Base-by-base conservation (phyloP, 1,139 yeast genomes). In the Blastobotrys proliferans region DNA sequence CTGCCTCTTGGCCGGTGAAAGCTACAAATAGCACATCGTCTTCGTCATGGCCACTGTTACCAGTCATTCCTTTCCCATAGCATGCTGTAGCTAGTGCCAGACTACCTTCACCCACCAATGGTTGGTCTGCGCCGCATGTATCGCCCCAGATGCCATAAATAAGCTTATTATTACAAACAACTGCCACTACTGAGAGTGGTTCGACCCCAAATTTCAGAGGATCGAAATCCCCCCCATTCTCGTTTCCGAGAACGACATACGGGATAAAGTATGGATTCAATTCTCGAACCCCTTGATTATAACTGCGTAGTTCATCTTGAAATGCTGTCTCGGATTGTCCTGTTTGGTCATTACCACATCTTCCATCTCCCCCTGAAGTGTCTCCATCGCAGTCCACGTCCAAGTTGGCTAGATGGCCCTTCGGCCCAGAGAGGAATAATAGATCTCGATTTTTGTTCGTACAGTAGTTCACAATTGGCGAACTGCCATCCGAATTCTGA, bases 21-120 rank as follows among this genome's bases (percentile, higher is more conserved):
- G 73, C 77, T 49, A 67, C 64, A 49, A 74, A 74, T 32, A 77
- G 69, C 52, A 72, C 75, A 51, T 78, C 78, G 31, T 76, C 71
- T 52, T 71, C 69, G 46, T 72, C 77, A 25, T 76, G 72, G 36
- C 77, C 73, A 17, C 73, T 68, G 53, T 73, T 76, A 16, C 43
- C 43, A 35, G 53, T 41, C 39, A 45, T 39, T 3, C 17, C 10
- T 2, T 35, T 24, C 9, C 48, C 48, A 20, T 35, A 45, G 21
- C 48, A 45, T 17, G 26, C 44, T 3, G 48, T 42, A 3, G 46
- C 48, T 11, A 45, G 40, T 9, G 41, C 13, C 18, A 45, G 32
- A 4, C 38, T 22, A n/a, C 44, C 48, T 22, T 42, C 46, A 3
- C 48, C 48, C 6, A 45, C 46, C 34, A 43, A 6, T 6, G 46